Base-by-base conservation (phyloP, 2,329 filamentous ascomycete species). In the Apiospora sp. region DNA sequence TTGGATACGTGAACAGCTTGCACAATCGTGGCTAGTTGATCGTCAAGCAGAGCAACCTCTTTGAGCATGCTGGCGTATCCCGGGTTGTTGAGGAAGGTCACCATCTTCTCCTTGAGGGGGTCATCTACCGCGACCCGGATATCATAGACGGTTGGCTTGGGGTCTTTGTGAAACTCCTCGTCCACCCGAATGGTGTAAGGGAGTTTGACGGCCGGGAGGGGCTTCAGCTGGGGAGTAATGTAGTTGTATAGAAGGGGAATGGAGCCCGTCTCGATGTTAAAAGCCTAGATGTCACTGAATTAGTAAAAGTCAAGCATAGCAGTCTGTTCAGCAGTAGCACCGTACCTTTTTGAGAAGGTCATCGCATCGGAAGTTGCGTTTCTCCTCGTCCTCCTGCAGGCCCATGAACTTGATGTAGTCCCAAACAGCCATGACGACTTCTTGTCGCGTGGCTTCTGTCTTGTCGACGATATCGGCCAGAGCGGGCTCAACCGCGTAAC, bases 141-240 rank as follows among this genome's bases (percentile, higher is more conserved):
- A 82, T 98, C 96, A 85, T 98, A 98, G 77, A 98, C 87, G 7
- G 95, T 98, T 0, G 94, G 92, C 70, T 90, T 86, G 4, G 94
- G 92, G 72, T 91, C 85, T 76, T 90, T 91, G 80, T 96, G 92
- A 79, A 95, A 96, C 12, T 92, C 90, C 78, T 94, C 88, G 81
- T 99, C 96, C 54, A 98, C 93, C 73, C 96, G 94, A 80, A 99
- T 96, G 12, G 95, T 99, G 85, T 98, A 99, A 30, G 91, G 88
- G 46, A 99, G 89, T 78, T 93, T 92, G 79, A 98, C 89, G 0
- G 96, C 95, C 7, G 94, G 91, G 1, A 98, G 88, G 3, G 94
- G 91, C 43, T 88, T 90, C 72, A 98, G 90, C 82, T 98, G 95
- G 13, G 89, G 88, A 70, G 92, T 90, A 74, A 97, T 92, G 77